phyloP scores from a whole-genome alignment of 495 filamentous ascomycete species.

The Parmelia sp. region DNA sequence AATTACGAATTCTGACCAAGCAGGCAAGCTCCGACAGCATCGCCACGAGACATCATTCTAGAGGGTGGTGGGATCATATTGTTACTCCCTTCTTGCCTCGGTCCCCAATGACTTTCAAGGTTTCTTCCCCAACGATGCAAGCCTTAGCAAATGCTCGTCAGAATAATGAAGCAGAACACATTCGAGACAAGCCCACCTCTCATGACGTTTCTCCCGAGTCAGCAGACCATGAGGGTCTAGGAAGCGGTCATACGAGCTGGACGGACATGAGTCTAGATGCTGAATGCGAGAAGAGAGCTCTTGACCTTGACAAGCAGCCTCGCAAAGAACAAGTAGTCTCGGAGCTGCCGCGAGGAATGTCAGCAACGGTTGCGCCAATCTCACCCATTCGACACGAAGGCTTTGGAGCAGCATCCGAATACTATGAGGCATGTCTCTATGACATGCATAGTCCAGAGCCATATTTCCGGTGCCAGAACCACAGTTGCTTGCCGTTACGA shows the following conservation, averaged over 20 bases:
- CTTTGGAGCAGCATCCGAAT: constrained; percentile 44
- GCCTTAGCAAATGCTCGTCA: constrained; percentile 31
- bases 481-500: constrained; percentile 34
- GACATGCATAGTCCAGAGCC: constrained; percentile 44
- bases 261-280: constrained; percentile 26
- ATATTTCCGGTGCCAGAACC: constrained; percentile 46
- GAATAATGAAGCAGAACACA: constrained; percentile 30
- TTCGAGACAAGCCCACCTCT: constrained; percentile 29
- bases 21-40: constrained; percentile 33
- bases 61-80: constrained; percentile 86
- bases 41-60: constrained; percentile 52
- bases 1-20: constrained; percentile 28
- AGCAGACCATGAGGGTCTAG: constrained; percentile 2
- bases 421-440: constrained; percentile 48
- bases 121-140: constrained; percentile 24
- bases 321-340: background rate
- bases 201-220: constrained; percentile 23
- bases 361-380: constrained; percentile 3
- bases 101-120: constrained; percentile 36
- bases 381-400: constrained; percentile 21
- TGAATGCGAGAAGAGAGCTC: constrained; percentile 26
- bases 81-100: constrained; percentile 64
- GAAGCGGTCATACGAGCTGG: constrained; percentile 28
- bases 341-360: background rate
- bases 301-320: constrained; percentile 17